phyloP scores from a whole-genome alignment of 129 eudicot genomes.

The Calendula officinalis region DNA sequence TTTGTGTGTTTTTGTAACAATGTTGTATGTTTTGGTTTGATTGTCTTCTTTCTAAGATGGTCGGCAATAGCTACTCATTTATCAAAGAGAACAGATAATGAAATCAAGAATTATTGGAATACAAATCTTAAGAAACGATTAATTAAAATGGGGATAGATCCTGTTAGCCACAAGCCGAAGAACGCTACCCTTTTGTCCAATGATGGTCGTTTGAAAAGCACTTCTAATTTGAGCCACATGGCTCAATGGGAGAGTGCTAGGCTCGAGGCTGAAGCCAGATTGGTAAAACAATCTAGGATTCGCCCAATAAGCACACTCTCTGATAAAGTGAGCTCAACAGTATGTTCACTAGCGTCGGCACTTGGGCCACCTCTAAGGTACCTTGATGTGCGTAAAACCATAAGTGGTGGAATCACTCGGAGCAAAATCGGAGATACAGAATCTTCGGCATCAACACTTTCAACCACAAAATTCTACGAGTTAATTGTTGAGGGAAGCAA shows the following conservation, averaged over 20 bases:
- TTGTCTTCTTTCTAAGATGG: conserved; percentile 51
- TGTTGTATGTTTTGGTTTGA: conserved; percentile 6
- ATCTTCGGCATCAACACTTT: conserved; percentile 61
- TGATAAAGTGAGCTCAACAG: neutral
- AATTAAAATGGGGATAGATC: conserved; percentile 74
- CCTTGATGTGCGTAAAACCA: conserved; percentile 40
- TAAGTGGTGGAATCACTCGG: conserved; percentile 29
- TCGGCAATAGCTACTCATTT: conserved; percentile 78
- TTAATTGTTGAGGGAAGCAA: too few species aligned
- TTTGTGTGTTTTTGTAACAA: neutral
- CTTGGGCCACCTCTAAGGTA: conserved; percentile 21
- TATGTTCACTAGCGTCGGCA: conserved; percentile 17
- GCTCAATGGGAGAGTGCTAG: conserved; percentile 99
- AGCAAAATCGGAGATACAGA: conserved; percentile 40
- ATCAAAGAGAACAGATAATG: conserved; percentile 70
- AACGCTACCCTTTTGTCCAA: conserved; percentile 42
- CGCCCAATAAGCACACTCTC: conserved; percentile 34
- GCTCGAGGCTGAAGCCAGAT: conserved; percentile 90
- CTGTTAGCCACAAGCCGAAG: conserved; percentile 74
- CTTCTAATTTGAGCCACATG: conserved; percentile 88
- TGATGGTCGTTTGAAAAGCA: conserved; percentile 44
- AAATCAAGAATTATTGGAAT: conserved; percentile 78
- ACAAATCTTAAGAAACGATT: conserved; percentile 67
- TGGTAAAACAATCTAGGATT: conserved; percentile 64
- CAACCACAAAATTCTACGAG: conserved; percentile 18